Evolutionary conservation across 1,284 basidiomycete genomes (phyloP).

Genomic region (Sporisorium iseilematis-ciliati): DNA sequence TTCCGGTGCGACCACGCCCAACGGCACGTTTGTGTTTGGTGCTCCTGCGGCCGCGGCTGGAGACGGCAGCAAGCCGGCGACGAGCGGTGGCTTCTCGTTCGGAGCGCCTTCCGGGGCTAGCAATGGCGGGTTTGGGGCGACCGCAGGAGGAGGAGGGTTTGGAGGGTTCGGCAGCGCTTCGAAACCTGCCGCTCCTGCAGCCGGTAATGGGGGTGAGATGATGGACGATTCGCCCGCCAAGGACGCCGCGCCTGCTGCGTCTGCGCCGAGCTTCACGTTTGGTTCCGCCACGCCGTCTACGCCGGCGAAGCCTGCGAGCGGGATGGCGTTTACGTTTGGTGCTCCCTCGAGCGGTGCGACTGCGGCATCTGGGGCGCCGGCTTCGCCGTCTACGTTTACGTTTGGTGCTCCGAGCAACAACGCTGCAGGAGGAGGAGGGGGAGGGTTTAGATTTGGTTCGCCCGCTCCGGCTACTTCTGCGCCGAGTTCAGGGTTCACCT

Average conservation of each 20-base stretch:
- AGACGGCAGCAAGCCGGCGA: slow-evolving; percentile 3
- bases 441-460: slow-evolving; percentile 40
- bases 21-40: slow-evolving; percentile 30
- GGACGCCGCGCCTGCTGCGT: background rate
- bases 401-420: slow-evolving; percentile 21
- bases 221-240: slow-evolving; percentile 51
- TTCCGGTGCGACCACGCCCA: slow-evolving; percentile 15
- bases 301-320: slow-evolving; percentile 6
- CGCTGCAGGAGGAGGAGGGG: background rate
- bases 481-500: slow-evolving; percentile 17
- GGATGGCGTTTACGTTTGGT: slow-evolving; percentile 29
- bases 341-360: background rate
- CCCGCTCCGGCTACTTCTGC: slow-evolving; percentile 24
- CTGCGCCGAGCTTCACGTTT: slow-evolving; percentile 42
- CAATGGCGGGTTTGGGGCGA: slow-evolving; percentile 12
- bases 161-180: slow-evolving; percentile 20
- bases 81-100: slow-evolving; percentile 25
- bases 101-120: slow-evolving; percentile 10
- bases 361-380: background rate
- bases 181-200: slow-evolving; percentile 7
- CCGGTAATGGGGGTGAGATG: slow-evolving; percentile 29
- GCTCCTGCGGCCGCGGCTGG: background rate
- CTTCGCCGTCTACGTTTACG: slow-evolving; percentile 21
- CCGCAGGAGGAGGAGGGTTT: slow-evolving; percentile 24
- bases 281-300: slow-evolving; percentile 25